These are phyloP conservation scores for Nicotiana otophora DNA, from an alignment of 257 asterid genomes.

Conservation along the genomic window DNA sequence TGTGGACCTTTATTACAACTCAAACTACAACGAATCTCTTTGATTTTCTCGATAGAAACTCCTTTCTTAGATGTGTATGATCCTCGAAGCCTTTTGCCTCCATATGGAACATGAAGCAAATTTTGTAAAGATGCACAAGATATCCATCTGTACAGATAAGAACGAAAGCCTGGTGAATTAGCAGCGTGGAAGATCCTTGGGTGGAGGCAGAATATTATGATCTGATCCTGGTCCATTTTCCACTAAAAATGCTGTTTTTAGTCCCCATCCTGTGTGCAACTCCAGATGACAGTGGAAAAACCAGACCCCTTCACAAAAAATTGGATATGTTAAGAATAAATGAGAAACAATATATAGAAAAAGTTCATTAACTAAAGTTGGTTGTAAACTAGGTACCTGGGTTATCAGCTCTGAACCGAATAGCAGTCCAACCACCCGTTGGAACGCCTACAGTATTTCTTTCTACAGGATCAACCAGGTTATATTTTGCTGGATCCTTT, in stretches of 20 bases:
- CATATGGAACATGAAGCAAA: background rate
- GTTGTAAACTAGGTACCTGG: constrained; percentile 26
- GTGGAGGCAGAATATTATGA: constrained; percentile 45
- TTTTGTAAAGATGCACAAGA: background rate
- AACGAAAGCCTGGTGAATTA: background rate
- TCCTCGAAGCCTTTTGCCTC: background rate
- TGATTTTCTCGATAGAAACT: too few species aligned
- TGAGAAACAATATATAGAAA: background rate
- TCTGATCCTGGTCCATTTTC: constrained; percentile 52
- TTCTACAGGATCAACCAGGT: constrained; percentile 46
- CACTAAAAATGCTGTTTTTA: constrained; percentile 50
- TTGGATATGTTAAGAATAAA: background rate
- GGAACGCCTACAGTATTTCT: constrained; percentile 56
- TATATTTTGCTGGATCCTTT: constrained; percentile 38
- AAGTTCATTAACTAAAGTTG: background rate
- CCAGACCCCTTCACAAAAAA: constrained; percentile 36
- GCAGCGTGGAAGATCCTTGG: constrained; percentile 52
- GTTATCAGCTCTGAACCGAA: constrained; percentile 50
- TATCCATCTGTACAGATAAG: background rate
- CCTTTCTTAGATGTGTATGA: background rate
- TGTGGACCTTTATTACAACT: background rate
- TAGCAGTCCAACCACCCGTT: constrained; percentile 54
- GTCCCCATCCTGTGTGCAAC: constrained; percentile 61
- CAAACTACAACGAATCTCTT: background rate
- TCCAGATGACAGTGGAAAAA: constrained; percentile 58